These are phyloP conservation scores for Aspergillus biplanus DNA, from an alignment of 495 filamentous ascomycete species.

Conservation along the genomic window DNA sequence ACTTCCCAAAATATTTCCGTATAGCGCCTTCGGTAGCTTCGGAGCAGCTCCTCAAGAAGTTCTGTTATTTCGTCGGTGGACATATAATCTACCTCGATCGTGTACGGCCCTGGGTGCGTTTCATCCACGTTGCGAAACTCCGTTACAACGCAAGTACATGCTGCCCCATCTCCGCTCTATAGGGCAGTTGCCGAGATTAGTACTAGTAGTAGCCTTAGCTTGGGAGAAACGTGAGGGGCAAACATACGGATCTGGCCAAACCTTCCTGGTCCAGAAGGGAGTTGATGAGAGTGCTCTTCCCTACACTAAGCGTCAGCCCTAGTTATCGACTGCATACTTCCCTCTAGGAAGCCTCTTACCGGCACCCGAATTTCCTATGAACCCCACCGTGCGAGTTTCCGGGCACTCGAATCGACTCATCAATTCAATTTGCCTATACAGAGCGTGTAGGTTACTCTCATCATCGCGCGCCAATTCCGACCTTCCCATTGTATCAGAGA, in stretches of 20 bases:
- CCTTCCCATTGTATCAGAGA: background rate
- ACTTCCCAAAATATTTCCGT: background rate
- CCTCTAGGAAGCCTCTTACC: background rate
- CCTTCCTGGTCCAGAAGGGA: constrained; percentile 28
- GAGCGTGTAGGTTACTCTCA: background rate
- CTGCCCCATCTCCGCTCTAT: constrained; percentile 4
- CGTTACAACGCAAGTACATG: background rate
- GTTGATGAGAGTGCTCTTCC: constrained; percentile 39
- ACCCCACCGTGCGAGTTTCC: constrained; percentile 15
- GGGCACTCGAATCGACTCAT: constrained; percentile 13
- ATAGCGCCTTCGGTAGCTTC: background rate
- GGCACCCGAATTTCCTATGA: constrained; percentile 19
- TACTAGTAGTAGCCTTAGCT: background rate
- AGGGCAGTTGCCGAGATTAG: background rate
- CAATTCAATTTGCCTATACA: constrained; percentile 2
- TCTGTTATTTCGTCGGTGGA: background rate
- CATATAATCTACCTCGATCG: constrained; percentile 1
- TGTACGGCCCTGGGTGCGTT: background rate
- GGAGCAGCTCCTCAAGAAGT: background rate
- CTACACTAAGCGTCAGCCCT: constrained; percentile 4
- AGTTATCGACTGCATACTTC: background rate
- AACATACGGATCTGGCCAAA: constrained; percentile 30
- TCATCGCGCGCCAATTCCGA: background rate
- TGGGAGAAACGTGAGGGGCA: background rate
- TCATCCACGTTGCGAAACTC: constrained; percentile 6